A percentile compares a stretch with the other conserved stretches of the same genome.
phyloP scores from a whole-genome alignment of 208 protist species.

The Trichomonas vaginalis region DNA sequence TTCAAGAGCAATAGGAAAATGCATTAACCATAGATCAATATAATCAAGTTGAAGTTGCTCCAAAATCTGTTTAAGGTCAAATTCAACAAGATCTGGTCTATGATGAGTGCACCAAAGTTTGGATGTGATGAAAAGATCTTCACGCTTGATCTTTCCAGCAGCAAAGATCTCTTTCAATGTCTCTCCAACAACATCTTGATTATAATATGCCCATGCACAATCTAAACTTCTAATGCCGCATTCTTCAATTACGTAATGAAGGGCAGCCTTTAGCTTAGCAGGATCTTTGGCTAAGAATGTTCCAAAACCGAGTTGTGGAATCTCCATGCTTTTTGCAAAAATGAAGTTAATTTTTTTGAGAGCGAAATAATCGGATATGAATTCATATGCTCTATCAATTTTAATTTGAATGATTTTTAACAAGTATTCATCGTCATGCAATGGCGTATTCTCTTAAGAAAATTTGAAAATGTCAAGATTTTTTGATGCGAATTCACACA shows the following conservation, averaged over 20 bases:
- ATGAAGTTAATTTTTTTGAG: too few relatives aligned
- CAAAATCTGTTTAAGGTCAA: neutral
- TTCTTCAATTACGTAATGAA: neutral
- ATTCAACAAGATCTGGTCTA: neutral
- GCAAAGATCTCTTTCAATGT: neutral
- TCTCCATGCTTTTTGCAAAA: neutral
- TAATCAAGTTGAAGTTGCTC: constrained; percentile 44
- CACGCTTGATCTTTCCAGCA: neutral
- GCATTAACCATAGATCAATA: constrained; percentile 79
- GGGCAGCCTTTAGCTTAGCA: neutral
- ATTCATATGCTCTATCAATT: too few relatives aligned
- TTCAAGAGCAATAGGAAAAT: constrained; percentile 60
- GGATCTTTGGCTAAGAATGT: neutral
- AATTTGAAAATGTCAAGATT: too few relatives aligned
- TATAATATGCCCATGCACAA: neutral
- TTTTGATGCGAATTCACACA: too few relatives aligned
- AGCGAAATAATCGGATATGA: too few relatives aligned
- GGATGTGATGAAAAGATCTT: neutral
- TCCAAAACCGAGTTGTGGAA: neutral
- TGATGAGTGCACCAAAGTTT: neutral
- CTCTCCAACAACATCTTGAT: neutral
- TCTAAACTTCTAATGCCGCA: too few relatives aligned
- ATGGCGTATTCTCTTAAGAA: too few relatives aligned
- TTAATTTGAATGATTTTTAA: too few relatives aligned
- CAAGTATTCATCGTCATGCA: too few relatives aligned